These are phyloP conservation scores for Eremochloa ophiuroides DNA, from an alignment of 176 grass and related monocot genomes.

Conservation along the genomic window DNA sequence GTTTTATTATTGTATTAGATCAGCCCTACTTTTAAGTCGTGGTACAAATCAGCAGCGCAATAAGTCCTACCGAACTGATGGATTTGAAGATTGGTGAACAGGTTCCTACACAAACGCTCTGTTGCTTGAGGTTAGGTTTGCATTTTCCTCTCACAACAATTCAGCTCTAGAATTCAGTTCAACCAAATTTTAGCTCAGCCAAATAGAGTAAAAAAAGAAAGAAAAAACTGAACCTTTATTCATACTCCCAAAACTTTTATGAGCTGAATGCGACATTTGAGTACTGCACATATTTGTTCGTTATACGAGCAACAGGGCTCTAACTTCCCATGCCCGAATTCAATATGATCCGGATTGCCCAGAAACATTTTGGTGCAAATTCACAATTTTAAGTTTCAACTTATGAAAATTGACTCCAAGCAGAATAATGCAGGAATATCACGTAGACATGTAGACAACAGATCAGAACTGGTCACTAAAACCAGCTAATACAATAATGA, in stretches of 20 bases:
- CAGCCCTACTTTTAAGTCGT: too few relatives aligned
- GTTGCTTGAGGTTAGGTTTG: too few relatives aligned
- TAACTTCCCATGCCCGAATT: neutral
- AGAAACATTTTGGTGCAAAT: neutral
- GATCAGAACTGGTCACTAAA: neutral
- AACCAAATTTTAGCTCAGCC: too few relatives aligned
- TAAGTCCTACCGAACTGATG: too few relatives aligned
- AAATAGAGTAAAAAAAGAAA: neutral
- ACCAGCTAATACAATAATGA: neutral
- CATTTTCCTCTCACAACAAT: too few relatives aligned
- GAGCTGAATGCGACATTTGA: neutral
- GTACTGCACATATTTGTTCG: neutral
- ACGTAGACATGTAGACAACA: neutral
- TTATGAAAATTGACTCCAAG: neutral
- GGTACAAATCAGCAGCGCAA: too few relatives aligned
- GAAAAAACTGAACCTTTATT: neutral
- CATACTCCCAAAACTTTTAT: neutral
- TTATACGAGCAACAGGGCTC: neutral
- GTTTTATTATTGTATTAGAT: too few relatives aligned
- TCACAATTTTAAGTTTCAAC: neutral
- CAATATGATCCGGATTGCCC: neutral
- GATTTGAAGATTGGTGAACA: neutral
- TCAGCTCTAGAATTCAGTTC: too few relatives aligned
- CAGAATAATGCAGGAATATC: neutral
- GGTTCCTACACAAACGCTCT: too few relatives aligned